These are phyloP conservation scores for Beauveria australis DNA, from an alignment of 2,329 filamentous ascomycete species.

Conservation along the genomic window DNA sequence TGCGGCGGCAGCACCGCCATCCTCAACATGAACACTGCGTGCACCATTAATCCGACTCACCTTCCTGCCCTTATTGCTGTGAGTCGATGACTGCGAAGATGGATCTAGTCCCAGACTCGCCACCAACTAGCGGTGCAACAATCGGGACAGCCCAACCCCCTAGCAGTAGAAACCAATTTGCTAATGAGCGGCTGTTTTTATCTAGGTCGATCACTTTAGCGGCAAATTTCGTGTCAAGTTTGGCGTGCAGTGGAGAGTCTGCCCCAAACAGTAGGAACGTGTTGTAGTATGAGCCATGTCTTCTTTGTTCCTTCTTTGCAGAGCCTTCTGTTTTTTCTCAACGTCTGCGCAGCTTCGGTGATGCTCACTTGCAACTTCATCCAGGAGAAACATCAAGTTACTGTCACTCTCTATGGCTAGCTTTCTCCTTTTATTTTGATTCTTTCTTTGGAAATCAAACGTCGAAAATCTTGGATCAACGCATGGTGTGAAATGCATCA, in stretches of 20 bases:
- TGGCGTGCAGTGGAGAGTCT: constrained; percentile 16
- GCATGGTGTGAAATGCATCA: not conserved
- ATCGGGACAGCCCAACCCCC: not conserved
- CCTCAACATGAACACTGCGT: constrained; percentile 22
- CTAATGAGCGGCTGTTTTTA: not conserved
- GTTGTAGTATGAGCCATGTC: not conserved
- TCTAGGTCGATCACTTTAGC: constrained; percentile 19
- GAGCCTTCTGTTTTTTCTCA: not conserved
- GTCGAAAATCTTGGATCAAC: not conserved
- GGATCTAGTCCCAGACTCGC: not conserved
- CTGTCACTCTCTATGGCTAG: not conserved
- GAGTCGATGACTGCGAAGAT: constrained; percentile 3
- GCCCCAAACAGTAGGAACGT: constrained; percentile 3
- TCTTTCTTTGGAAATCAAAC: not conserved
- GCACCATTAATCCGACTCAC: constrained; percentile 17
- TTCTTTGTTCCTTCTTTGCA: not conserved
- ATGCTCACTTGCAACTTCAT: not conserved
- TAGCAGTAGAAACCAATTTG: not conserved
- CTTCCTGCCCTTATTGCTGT: constrained; percentile 19
- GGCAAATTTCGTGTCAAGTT: constrained; percentile 21
- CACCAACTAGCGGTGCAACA: not conserved
- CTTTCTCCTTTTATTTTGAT: not conserved
- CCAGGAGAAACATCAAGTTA: not conserved
- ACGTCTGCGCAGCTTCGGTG: not conserved
- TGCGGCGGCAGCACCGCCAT: constrained; percentile 21